Evolutionary conservation across 169 alveolate species (phyloP), one percentile per base, ranked within the genome.

Genomic region (Theileria parva): DNA sequence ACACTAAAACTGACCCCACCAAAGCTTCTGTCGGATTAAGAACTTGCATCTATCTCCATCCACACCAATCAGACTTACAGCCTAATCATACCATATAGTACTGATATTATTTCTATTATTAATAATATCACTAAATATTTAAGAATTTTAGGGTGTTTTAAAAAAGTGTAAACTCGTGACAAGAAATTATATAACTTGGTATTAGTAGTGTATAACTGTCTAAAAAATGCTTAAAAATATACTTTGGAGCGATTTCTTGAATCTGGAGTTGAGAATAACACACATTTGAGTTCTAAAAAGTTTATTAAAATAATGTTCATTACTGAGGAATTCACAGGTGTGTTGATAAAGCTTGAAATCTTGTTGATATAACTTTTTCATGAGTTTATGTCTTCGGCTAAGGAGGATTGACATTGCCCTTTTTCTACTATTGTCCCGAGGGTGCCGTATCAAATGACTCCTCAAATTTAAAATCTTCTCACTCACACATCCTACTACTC

Each of bases 31-130:
- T 50, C 96, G 75, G 17, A 93, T 93, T 48, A 93, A 85, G 64
- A 93, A 93, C 77, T 93, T 93, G 72, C 96, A 93, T 19, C 95
- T 86, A 34, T 93, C 96, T 9, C 95, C 95, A 85, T 93, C 96
- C 30, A 93, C 90, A 17, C 94, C 96, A 27, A 92, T 88, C 13
- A 92, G 85, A 71, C 92, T 93, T 30, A 91, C 81, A 21, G 95
- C 94, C 92, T 89, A 84, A 7, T 44, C 53, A 44, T 44, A 44
- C 15, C 15, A 13, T 11, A 11, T 8, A 44, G 8, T 15, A 44
- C 0, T 44, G 8, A 8, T 44, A n/a, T 39, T 23, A 25, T 44
- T 3, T 66, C 34, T 32, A 32, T 32, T 32, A 32, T 32, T 32
- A 63, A 6, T n/a, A 32, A 2, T 32, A 32, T 32, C 5, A 32